Base-by-base conservation (phyloP, 1,284 basidiomycete species). In the Moesziomyces sp. region DNA sequence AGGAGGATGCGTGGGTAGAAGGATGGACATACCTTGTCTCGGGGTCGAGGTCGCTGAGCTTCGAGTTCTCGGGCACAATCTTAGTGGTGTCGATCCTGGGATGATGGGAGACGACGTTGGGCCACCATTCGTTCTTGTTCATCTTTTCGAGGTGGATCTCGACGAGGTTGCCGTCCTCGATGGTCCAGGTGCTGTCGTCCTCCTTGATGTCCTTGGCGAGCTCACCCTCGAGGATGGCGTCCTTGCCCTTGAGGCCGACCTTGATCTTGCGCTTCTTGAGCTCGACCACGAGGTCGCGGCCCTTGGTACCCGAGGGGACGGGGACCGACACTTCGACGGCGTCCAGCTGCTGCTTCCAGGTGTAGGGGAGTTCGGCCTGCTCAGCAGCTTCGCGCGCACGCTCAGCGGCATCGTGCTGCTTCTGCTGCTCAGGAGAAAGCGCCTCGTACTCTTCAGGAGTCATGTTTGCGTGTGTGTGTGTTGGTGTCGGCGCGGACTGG, bases 41-140 rank as follows among this genome's bases (percentile, higher is more conserved):
- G 21, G 91, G 92, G 80, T 99, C 97, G 33, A 99, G 88, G 80
- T 99, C 97, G 80, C 93, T 93, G 57, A 99, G 87, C 84, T 97
- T 97, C 80, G 94, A 95, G 84, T 97, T 96, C 79, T 92, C 91
- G 0, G 97, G 97, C 75, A 92, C 90, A 77, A 99, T 97, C 87
- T 98, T 98, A 52, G 89, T 92, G 13, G 95, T 98, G 84, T 99
- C 93, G 86, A 99, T 92, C 87, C 94, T 97, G 11, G 97, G 94
- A 80, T 97, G 93, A 82, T 95, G 92, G 2, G 91, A 92, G 63
- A 99, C 87, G 67, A 99, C 92, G 83, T 98, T 94, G 83, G 94
- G 93, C 97, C 97, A 99, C 97, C 97, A 99, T 59, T 92, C 90
- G 85, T 91, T 89, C 77, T 91, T 86, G 85, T 94, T 93, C 58